phyloP scores from a whole-genome alignment of 441 rosid species.

The Melastoma candidum region DNA sequence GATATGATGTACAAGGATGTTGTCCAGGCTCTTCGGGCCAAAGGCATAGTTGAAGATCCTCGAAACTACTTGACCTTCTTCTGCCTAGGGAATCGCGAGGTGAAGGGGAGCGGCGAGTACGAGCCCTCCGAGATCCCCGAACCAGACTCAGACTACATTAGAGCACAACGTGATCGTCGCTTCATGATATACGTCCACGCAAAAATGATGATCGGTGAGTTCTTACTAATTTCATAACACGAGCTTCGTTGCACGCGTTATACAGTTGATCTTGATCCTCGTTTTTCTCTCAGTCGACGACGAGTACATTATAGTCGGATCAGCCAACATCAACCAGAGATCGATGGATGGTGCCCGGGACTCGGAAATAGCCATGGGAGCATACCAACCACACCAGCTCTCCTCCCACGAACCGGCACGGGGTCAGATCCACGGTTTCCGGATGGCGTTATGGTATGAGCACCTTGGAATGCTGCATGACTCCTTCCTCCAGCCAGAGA shows the following conservation, averaged over 20 bases:
- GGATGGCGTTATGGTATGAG: conserved; percentile 8
- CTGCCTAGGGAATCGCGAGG: conserved; percentile 12
- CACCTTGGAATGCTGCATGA: background rate
- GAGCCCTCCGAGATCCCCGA: conserved; percentile 2
- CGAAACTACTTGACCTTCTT: conserved; percentile 11
- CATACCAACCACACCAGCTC: conserved; percentile 7
- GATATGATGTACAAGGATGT: conserved; percentile 12
- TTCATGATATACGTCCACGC: conserved; percentile 14
- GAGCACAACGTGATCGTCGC: conserved; percentile 5
- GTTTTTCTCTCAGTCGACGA: conserved; percentile 5
- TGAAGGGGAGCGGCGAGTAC: background rate
- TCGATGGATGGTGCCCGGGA: conserved; percentile 11
- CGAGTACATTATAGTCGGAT: conserved; percentile 12
- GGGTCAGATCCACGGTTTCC: conserved; percentile 4
- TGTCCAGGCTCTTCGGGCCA: conserved; percentile 2
- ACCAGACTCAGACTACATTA: background rate
- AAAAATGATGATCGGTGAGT: conserved; percentile 13
- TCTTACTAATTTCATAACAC: background rate
- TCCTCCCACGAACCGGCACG: background rate
- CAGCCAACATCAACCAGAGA: conserved; percentile 12
- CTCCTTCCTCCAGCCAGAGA: conserved; percentile 4
- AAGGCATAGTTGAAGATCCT: background rate
- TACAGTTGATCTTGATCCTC: background rate
- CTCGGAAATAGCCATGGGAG: conserved; percentile 13
- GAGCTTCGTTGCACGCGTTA: too few relatives aligned